Evolutionary conservation across 495 filamentous ascomycete species (phyloP), one percentile per base, ranked within the genome.

Genomic region (Hamigera avellanea): DNA sequence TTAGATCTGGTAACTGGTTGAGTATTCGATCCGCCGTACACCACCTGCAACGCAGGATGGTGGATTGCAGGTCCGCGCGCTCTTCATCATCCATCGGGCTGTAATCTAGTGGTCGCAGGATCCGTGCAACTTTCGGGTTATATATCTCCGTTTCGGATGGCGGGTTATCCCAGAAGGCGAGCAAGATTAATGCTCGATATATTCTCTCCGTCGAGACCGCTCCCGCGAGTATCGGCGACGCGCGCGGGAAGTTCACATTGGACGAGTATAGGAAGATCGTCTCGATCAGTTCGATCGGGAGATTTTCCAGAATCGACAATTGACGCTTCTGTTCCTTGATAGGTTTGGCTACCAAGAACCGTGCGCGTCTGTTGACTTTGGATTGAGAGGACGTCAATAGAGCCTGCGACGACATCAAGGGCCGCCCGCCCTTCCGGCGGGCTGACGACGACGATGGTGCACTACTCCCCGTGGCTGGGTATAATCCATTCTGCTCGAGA

Each of bases 271-370:
- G 52, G 32, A 73, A 76, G 23, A 76, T 69, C 33, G 56, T 48
- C 45, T 75, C 64, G 21, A 78, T 51, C 7, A 78, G 36, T 41
- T 78, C 73, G 1, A 61, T 59, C 1, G 72, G 73, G 1, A 78
- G 51, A 8, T 44, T 42, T 44, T 76, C 73, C 4, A 78, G 52
- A 13, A 36, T 39, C 4, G 64, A 67, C 30, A 63, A 46, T 6
- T 42, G 45, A 4, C 44, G 48, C 32, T 39, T 51, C 17, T 26
- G 16, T n/a, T 32, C 23, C 26, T 12, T n/a, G 3, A n/a, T 28
- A 28, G 25, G 14, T 25, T 38, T 39, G 31, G 37, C 19, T 10
- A 17, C 13, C 26, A 46, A 32, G 3, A 42, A 39, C 14, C 44
- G 42, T 7, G 35, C 18, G 19, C 44, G 39, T 35, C 46, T 44